Evolutionary conservation across 176 grass and related monocot species (phyloP).

Genomic region (Bromus sterilis): DNA sequence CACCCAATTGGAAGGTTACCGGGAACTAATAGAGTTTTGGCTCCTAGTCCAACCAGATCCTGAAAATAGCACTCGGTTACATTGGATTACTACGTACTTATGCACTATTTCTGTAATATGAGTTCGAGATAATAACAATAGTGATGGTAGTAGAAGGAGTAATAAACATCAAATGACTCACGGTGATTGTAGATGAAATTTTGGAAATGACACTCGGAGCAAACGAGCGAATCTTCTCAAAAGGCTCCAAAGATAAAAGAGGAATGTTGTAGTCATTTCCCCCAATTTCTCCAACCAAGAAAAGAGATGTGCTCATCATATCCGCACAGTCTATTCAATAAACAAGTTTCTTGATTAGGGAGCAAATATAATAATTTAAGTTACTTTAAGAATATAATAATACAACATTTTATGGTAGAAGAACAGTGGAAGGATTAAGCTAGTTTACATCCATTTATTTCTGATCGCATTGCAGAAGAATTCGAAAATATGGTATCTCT

Average conservation of each 20-base stretch:
- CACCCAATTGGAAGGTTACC: slow-evolving; percentile 84
- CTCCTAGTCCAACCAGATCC: slow-evolving; percentile 61
- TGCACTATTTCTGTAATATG: not conserved
- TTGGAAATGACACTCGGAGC: not conserved
- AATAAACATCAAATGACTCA: not conserved
- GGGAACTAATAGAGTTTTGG: slow-evolving; percentile 63
- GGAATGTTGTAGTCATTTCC: slow-evolving; percentile 85
- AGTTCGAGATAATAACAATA: not conserved
- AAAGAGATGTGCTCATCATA: slow-evolving; percentile 44
- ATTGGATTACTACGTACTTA: not conserved
- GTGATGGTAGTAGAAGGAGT: not conserved
- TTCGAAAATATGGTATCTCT: not conserved
- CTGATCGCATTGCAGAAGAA: not conserved
- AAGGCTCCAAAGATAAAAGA: not conserved
- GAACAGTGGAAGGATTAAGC: not conserved
- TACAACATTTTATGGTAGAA: not conserved
- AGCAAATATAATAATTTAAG: not conserved
- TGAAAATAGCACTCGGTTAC: slow-evolving; percentile 5
- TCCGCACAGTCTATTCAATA: slow-evolving; percentile 1
- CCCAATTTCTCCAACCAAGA: slow-evolving; percentile 80
- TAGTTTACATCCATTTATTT: not conserved
- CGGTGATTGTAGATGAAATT: slow-evolving; percentile 51
- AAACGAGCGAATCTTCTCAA: slow-evolving; percentile 45
- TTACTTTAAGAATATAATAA: not conserved
- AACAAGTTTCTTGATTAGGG: not conserved